Percentiles rank a stretch among this genome's conserved stretches.
Conservation (phyloP, 176 grass and related monocot species). For the Ensete glaucum region DNA sequence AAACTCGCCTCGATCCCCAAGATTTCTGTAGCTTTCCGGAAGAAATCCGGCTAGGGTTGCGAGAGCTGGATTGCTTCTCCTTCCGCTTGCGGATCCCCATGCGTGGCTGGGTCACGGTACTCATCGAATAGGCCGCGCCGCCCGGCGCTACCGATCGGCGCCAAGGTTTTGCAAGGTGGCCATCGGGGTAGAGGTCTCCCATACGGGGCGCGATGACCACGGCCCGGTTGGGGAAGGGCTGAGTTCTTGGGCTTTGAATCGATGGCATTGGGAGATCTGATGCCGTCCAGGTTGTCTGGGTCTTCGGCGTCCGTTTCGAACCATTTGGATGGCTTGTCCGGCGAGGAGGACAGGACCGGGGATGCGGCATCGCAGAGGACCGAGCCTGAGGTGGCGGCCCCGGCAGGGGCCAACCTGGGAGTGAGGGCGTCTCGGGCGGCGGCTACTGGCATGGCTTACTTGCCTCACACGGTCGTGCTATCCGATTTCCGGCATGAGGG, state of each 20-base stretch:
- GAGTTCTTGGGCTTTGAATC: background rate
- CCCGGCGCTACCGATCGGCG: background rate
- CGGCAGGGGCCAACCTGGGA: background rate
- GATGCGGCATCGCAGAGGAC: background rate
- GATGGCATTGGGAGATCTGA: conserved; percentile 99
- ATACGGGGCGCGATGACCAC: conserved; percentile 20
- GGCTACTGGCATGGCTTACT: conserved; percentile 29
- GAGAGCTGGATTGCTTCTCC: conserved; percentile 19
- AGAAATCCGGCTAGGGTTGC: no score
- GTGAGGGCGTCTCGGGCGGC: conserved; percentile 7
- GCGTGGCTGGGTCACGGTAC: conserved; percentile 22
- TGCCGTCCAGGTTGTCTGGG: conserved; percentile 73
- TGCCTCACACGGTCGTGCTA: conserved; percentile 65
- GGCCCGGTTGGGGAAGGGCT: background rate
- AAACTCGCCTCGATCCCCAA: background rate
- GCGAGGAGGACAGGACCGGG: conserved; percentile 11
- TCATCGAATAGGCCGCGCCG: conserved; percentile 10
- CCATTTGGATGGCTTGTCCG: conserved; percentile 27
- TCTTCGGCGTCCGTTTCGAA: conserved; percentile 27
- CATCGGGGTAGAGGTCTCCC: conserved; percentile 13
- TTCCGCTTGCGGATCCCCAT: conserved; percentile 30
- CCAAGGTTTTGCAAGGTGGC: background rate
- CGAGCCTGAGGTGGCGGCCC: background rate
- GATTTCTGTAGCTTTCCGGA: no score
- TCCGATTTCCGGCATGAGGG: conserved; percentile 71